A percentile compares a stretch with the other conserved stretches of the same genome.
Evolutionary conservation across 1,284 basidiomycete species (phyloP).

Genomic region (Porodaedalea pini): DNA sequence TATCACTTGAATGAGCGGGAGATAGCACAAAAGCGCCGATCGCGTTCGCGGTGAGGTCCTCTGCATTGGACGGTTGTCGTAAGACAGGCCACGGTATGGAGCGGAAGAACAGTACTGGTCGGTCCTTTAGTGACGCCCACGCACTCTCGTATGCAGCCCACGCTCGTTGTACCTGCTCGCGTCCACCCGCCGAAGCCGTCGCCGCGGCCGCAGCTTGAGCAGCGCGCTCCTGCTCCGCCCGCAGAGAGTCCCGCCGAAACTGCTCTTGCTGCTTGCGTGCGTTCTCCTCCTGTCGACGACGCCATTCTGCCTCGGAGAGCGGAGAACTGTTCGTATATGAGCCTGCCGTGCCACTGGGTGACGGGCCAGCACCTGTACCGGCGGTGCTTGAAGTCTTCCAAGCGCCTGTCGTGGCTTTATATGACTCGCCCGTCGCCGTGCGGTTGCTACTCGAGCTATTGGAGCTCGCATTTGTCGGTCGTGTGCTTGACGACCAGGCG

Average conservation of each 20-base stretch:
- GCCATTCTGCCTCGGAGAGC: slow-evolving; percentile 44
- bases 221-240: slow-evolving; percentile 33
- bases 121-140: slow-evolving; percentile 46
- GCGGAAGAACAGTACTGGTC: slow-evolving; percentile 22
- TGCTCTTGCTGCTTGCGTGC: slow-evolving; percentile 53
- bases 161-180: slow-evolving; percentile 49
- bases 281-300: slow-evolving; percentile 53
- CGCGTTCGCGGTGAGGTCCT: slow-evolving; percentile 52
- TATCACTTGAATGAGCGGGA: slow-evolving; percentile 30
- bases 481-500: slow-evolving; percentile 9
- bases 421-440: slow-evolving; percentile 4
- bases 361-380: slow-evolving; percentile 19
- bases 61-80: slow-evolving; percentile 47
- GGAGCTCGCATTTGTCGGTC: slow-evolving; percentile 1
- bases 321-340: slow-evolving; percentile 14
- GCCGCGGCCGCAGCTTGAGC: slow-evolving; percentile 38
- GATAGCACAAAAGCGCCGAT: slow-evolving; percentile 60
- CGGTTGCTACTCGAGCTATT: slow-evolving; percentile 7
- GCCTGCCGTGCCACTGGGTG: slow-evolving; percentile 20
- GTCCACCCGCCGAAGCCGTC: slow-evolving; percentile 39
- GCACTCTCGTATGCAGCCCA: slow-evolving; percentile 55
- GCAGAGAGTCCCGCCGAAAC: slow-evolving; percentile 57
- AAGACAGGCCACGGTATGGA: slow-evolving; percentile 67
- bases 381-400: slow-evolving; percentile 1
- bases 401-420: background rate